phyloP scores from a whole-genome alignment of 2,329 filamentous ascomycete species.

The Acrocalymma vagum region DNA sequence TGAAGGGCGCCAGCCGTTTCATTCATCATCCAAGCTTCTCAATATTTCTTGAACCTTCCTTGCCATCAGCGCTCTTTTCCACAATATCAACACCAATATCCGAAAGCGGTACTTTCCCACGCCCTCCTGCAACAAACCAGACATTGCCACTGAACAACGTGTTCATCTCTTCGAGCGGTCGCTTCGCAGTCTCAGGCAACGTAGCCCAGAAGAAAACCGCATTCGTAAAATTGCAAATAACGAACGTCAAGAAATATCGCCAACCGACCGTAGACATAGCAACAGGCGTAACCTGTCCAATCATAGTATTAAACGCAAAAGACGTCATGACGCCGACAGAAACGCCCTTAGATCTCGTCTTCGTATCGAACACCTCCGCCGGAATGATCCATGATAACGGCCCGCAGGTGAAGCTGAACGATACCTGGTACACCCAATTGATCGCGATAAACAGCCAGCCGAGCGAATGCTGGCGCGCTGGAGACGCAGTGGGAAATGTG shows the following conservation, averaged over 20 bases:
- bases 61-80: no score
- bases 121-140: slow-evolving; percentile 11
- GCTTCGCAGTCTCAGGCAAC: slow-evolving; percentile 69
- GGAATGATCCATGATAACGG: slow-evolving; percentile 69
- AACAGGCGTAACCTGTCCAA: slow-evolving; percentile 71
- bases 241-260: slow-evolving; percentile 66
- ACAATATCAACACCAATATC: no score
- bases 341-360: slow-evolving; percentile 75
- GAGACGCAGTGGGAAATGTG: slow-evolving; percentile 64
- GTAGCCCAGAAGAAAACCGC: slow-evolving; percentile 71
- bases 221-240: slow-evolving; percentile 71
- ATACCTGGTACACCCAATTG: slow-evolving; percentile 82
- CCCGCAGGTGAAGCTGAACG: slow-evolving; percentile 73
- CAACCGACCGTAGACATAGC: slow-evolving; percentile 63
- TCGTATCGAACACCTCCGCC: slow-evolving; percentile 77
- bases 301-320: slow-evolving; percentile 79
- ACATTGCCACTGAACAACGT: slow-evolving; percentile 58
- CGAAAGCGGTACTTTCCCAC: no score
- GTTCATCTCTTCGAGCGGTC: slow-evolving; percentile 72
- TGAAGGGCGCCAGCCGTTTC: no score
- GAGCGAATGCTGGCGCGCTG: slow-evolving; percentile 60
- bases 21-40: no score
- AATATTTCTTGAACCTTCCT: no score
- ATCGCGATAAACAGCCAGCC: slow-evolving; percentile 76
- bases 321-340: slow-evolving; percentile 74